phyloP scores from a whole-genome alignment of 805 yeast genomes.

The Jamesozyma gamospora region DNA sequence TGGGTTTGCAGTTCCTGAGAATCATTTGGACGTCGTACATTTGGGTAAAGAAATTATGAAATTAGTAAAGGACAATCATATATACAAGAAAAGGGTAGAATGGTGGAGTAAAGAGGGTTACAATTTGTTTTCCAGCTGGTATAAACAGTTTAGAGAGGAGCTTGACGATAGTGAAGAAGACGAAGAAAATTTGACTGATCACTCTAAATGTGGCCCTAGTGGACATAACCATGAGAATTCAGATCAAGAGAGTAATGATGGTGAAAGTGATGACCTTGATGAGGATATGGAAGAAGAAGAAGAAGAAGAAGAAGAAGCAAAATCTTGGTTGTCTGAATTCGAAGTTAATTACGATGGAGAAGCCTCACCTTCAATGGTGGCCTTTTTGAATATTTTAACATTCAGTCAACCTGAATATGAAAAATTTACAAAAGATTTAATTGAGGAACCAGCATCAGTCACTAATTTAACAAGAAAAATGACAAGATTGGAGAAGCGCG shows the following conservation, averaged over 20 bases:
- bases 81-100: constrained; percentile 8
- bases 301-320: constrained; percentile 4
- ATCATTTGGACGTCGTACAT: constrained; percentile 46
- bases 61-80: constrained; percentile 7
- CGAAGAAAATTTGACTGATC: constrained; percentile 17
- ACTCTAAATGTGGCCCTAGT: constrained; percentile 4
- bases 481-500: not conserved
- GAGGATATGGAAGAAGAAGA: constrained; percentile 8
- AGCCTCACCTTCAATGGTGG: constrained; percentile 37
- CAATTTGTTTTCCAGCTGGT: constrained; percentile 12
- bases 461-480: not conserved
- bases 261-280: constrained; percentile 12
- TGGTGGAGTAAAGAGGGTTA: constrained; percentile 22
- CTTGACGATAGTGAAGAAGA: constrained; percentile 11
- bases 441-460: not conserved
- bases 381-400: constrained; percentile 32
- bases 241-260: constrained; percentile 7
- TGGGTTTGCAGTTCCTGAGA: constrained; percentile 58
- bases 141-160: constrained; percentile 7
- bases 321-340: constrained; percentile 35
- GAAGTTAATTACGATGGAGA: constrained; percentile 34
- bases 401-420: constrained; percentile 21
- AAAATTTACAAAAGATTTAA: constrained; percentile 10
- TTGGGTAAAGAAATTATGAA: constrained; percentile 33
- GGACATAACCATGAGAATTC: constrained; percentile 12